Evolutionary conservation across 768 basidiomycete species (phyloP), one percentile per base, ranked within the genome.

Genomic region (Boletus barrowsii): DNA sequence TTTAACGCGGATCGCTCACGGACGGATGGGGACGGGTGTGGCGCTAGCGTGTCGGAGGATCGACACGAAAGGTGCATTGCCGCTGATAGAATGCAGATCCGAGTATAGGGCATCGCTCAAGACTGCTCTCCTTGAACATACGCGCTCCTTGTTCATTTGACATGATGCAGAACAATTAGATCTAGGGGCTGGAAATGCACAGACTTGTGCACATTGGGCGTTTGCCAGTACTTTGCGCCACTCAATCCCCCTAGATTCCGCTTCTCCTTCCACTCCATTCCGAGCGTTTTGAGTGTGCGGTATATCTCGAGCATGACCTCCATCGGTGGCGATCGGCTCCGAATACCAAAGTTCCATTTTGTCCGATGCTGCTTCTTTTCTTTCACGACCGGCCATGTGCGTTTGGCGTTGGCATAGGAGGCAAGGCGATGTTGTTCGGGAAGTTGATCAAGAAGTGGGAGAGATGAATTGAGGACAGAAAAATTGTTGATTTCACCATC

Each of bases 291-390:
- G 47, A 99, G 74, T 41, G 95, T 97, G 57, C 90, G 78, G 73
- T 99, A 98, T 48, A 99, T 97, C 79, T 98, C 97, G 24, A 97
- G 75, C 95, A 99, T 98, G 22, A 99, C 96, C 71, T 99, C 97
- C 91, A 98, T 96, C 20, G 95, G 97, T 32, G 94, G 92, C 53
- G 86, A 89, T 55, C 95, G 80, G 62, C 91, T 94, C 33, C 97
- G 82, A 39, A 99, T 98, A 9, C 97, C 97, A 65, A 98, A 99
- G 69, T 99, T 97, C 97, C 97, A 98, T 59, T 93, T 88, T 15
- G 89, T 89, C 56, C 88, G 84, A 56, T 87, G 84, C 51, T 83
- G 81, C 67, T 86, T 89, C 75, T 85, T 83, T 62, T 79, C 77
- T 65, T 84, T 84, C 71, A 72, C 59, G 68, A 17, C 53, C 68